phyloP scores from a whole-genome alignment of 805 yeast species.

The Nakazawaea wickerhamii region DNA sequence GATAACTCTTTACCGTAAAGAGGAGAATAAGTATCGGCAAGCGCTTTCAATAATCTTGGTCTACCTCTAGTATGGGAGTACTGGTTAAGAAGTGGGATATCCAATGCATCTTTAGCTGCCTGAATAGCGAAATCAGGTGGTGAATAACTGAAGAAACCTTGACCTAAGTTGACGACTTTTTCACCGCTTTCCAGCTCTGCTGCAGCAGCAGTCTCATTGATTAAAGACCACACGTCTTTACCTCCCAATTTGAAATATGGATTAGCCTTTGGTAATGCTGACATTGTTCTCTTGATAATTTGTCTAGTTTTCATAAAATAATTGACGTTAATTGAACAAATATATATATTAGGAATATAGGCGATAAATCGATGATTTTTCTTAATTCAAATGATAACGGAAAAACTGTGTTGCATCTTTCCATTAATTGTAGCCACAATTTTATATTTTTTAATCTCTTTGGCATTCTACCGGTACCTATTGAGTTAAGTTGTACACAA shows the following conservation, averaged over 20 bases:
- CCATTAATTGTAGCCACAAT: not conserved
- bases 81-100: slow-evolving; percentile 74
- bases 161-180: slow-evolving; percentile 86
- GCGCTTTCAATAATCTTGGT: slow-evolving; percentile 63
- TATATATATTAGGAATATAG: not conserved
- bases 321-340: not conserved
- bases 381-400: not conserved
- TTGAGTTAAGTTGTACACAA: no score
- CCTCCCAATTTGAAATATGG: slow-evolving; percentile 67
- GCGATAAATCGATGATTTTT: not conserved
- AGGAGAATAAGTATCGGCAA: slow-evolving; percentile 68
- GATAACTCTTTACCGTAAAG: slow-evolving; percentile 53
- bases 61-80: slow-evolving; percentile 91
- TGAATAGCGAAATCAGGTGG: slow-evolving; percentile 92
- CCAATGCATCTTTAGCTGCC: slow-evolving; percentile 75
- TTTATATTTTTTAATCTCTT: not conserved
- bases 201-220: slow-evolving; percentile 91
- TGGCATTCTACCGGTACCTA: not conserved
- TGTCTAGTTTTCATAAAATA: not conserved
- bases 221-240: slow-evolving; percentile 92
- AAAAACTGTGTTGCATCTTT: not conserved
- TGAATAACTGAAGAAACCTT: slow-evolving; percentile 93
- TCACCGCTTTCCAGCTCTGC: slow-evolving; percentile 67
- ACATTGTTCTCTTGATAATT: slow-evolving; percentile 12
- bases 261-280: slow-evolving; percentile 42